These are phyloP conservation scores for Aureobasidium sp. DNA, from an alignment of 2,329 filamentous ascomycete genomes.

Conservation along the genomic window DNA sequence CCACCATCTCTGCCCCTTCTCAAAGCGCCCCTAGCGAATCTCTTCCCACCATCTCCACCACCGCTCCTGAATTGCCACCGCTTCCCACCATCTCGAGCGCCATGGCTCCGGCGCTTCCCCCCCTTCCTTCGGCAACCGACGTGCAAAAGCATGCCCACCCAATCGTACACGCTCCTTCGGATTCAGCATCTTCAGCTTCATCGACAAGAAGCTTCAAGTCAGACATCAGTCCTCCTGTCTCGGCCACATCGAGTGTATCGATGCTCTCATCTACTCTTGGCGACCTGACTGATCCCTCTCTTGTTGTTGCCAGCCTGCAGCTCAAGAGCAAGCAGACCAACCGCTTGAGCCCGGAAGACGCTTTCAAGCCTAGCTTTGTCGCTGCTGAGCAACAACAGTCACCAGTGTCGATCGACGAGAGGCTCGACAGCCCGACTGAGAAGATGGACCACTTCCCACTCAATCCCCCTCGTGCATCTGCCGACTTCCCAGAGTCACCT, in stretches of 20 bases:
- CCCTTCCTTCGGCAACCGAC: not conserved
- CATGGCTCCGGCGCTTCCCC: slow-evolving; percentile 25
- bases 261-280: slow-evolving; percentile 12
- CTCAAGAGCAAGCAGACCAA: slow-evolving; percentile 5
- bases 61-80: slow-evolving; percentile 24
- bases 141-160: slow-evolving; percentile 6
- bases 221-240: slow-evolving; percentile 26
- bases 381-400: not conserved
- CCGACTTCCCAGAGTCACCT: slow-evolving; percentile 25
- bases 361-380: slow-evolving; percentile 2
- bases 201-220: slow-evolving; percentile 22
- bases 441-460: not conserved
- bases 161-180: slow-evolving; percentile 8
- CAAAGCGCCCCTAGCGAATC: not conserved
- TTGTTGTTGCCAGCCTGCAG: slow-evolving; percentile 12
- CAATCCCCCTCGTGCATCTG: not conserved
- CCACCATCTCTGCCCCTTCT: slow-evolving; percentile 9
- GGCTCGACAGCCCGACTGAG: not conserved
- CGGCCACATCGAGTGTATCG: slow-evolving; percentile 27
- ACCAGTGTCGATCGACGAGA: not conserved
- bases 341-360: slow-evolving; percentile 8
- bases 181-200: slow-evolving; percentile 17
- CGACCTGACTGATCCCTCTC: not conserved
- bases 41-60: not conserved
- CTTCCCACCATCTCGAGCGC: not conserved